These are phyloP conservation scores for Epichloe sp. DNA, from an alignment of 2,329 filamentous ascomycete species.

Conservation along the genomic window DNA sequence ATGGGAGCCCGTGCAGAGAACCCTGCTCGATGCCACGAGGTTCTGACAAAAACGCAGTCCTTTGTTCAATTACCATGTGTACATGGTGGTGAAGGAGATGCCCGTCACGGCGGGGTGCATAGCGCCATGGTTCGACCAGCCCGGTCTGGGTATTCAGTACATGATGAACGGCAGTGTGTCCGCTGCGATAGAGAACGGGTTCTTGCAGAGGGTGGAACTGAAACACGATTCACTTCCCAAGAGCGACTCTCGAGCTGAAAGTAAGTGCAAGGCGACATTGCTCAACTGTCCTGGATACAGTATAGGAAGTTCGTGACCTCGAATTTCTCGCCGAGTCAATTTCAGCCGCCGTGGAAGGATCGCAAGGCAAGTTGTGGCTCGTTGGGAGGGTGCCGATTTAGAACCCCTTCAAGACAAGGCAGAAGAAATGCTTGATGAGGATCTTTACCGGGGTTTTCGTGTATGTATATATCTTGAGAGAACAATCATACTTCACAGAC, in stretches of 20 bases:
- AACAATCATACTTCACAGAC: no score
- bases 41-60: neutral
- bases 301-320: neutral
- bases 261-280: neutral
- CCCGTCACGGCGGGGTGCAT: neutral
- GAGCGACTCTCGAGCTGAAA: neutral
- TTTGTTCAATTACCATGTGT: neutral
- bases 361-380: no score
- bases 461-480: no score
- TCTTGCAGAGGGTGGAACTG: neutral
- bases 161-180: neutral
- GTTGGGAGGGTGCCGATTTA: no score
- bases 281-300: neutral
- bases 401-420: no score
- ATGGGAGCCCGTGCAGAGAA: neutral
- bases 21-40: no score
- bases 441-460: no score
- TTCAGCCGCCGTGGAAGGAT: no score
- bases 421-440: no score
- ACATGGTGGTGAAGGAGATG: neutral
- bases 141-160: neutral
- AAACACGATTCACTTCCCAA: no score
- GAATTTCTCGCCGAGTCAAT: no score
- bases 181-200: neutral
- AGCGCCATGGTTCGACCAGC: slow-evolving; percentile 1